phyloP scores from a whole-genome alignment of 352 stramenopile genomes.

The Aphanomyces cochlioides region DNA sequence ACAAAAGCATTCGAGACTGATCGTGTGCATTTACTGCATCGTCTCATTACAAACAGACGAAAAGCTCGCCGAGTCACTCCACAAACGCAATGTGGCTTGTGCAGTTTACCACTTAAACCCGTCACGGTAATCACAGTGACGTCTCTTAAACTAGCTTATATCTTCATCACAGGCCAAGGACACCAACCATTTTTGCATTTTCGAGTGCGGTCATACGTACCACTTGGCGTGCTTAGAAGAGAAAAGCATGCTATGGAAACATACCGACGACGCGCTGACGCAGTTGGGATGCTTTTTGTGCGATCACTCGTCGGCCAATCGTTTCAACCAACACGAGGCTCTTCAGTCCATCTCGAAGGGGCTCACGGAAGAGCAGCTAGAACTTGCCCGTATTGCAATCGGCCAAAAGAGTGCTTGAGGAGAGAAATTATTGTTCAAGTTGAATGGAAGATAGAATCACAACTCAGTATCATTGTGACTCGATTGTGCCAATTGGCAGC shows the following conservation, averaged over 20 bases:
- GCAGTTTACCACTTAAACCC: slow-evolving; percentile 44
- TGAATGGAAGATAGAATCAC: background rate
- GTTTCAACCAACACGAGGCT: slow-evolving; percentile 42
- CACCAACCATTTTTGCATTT: slow-evolving; percentile 56
- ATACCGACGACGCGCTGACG: slow-evolving; percentile 43
- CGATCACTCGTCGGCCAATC: slow-evolving; percentile 60
- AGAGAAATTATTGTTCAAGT: background rate
- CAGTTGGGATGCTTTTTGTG: slow-evolving; percentile 77
- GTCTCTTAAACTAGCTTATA: background rate
- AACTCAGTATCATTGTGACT: background rate
- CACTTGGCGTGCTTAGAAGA: slow-evolving; percentile 75
- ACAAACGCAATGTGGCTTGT: slow-evolving; percentile 63
- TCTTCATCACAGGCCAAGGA: background rate
- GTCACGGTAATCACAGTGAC: background rate
- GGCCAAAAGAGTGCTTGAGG: background rate
- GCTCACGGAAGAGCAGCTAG: slow-evolving; percentile 65
- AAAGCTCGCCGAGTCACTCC: slow-evolving; percentile 53
- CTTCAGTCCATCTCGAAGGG: slow-evolving; percentile 40
- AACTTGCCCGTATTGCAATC: slow-evolving; percentile 38
- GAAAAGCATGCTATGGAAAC: slow-evolving; percentile 86
- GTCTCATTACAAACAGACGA: slow-evolving; percentile 61
- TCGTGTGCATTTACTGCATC: slow-evolving; percentile 60
- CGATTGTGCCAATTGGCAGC: too few relatives aligned
- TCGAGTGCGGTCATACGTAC: slow-evolving; percentile 81
- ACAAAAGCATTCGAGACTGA: slow-evolving; percentile 79